Conservation (phyloP, 805 yeast species). For the Pichia heedii region DNA sequence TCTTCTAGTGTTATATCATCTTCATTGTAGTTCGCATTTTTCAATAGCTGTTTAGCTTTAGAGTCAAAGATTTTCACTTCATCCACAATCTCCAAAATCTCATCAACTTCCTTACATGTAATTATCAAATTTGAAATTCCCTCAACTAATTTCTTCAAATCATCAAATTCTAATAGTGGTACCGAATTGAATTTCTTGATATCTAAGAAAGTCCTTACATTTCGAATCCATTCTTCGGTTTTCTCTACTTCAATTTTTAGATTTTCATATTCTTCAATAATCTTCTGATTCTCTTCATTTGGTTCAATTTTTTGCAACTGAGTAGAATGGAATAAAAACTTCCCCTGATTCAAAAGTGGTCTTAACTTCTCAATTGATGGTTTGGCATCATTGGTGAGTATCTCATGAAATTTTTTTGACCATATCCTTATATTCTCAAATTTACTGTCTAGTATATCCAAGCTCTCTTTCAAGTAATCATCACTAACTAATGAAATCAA, state of each 20-base stretch:
- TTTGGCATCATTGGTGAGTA: slow-evolving; percentile 32
- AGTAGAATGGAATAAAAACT: slow-evolving; percentile 29
- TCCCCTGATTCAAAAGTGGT: slow-evolving; percentile 45
- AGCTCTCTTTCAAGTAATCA: slow-evolving; percentile 36
- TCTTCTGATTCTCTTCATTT: background rate
- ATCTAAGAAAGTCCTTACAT: slow-evolving; percentile 44
- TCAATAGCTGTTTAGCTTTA: slow-evolving; percentile 34
- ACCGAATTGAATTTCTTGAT: background rate
- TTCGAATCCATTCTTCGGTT: slow-evolving; percentile 45
- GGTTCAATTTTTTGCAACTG: slow-evolving; percentile 1
- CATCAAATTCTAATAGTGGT: slow-evolving; percentile 16
- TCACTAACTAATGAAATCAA: slow-evolving; percentile 43
- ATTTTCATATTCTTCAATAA: slow-evolving; percentile 17
- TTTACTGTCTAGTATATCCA: slow-evolving; percentile 30
- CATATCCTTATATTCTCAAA: slow-evolving; percentile 43
- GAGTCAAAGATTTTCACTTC: slow-evolving; percentile 46
- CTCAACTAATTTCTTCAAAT: slow-evolving; percentile 32
- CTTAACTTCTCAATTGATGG: slow-evolving; percentile 40
- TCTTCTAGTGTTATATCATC: slow-evolving; percentile 29
- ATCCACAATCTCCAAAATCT: slow-evolving; percentile 41
- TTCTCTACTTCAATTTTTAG: slow-evolving; percentile 35
- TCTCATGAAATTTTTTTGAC: slow-evolving; percentile 36
- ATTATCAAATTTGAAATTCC: slow-evolving; percentile 44
- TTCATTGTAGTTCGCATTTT: slow-evolving; percentile 17
- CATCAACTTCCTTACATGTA: slow-evolving; percentile 50